Percentiles rank a stretch among this genome's conserved stretches.
Evolutionary conservation across 2,329 filamentous ascomycete species (phyloP).

Genomic region (Pseudogymnoascus verrucosus): DNA sequence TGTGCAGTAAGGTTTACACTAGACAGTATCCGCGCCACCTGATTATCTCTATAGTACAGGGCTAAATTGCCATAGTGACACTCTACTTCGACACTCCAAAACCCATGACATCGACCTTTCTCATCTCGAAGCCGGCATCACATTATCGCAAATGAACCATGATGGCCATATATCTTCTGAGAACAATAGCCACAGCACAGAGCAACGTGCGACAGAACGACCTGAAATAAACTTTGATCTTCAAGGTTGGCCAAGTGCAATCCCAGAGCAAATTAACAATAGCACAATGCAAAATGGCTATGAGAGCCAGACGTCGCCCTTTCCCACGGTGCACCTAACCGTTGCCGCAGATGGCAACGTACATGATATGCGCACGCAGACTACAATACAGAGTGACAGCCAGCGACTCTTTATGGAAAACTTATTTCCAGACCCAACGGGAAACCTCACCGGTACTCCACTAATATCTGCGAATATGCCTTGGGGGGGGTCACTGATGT

Average conservation of each 20-base stretch:
- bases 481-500: neutral
- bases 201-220: neutral
- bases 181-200: neutral
- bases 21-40: conserved; percentile 18
- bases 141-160: neutral
- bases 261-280: no score
- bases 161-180: neutral
- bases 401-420: no score
- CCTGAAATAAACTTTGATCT: neutral
- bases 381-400: no score
- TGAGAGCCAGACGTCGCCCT: no score
- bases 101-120: neutral
- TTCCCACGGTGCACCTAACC: no score
- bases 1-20: conserved; percentile 22
- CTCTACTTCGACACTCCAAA: conserved; percentile 8
- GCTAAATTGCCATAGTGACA: conserved; percentile 1
- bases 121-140: neutral
- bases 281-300: no score
- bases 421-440: no score
- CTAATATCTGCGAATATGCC: neutral
- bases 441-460: neutral
- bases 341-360: no score
- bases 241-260: no score
- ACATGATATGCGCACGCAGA: no score
- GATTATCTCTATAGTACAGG: neutral